These are phyloP conservation scores for Spergularia azorica DNA, from an alignment of 179 eudicot genomes.

Conservation along the genomic window DNA sequence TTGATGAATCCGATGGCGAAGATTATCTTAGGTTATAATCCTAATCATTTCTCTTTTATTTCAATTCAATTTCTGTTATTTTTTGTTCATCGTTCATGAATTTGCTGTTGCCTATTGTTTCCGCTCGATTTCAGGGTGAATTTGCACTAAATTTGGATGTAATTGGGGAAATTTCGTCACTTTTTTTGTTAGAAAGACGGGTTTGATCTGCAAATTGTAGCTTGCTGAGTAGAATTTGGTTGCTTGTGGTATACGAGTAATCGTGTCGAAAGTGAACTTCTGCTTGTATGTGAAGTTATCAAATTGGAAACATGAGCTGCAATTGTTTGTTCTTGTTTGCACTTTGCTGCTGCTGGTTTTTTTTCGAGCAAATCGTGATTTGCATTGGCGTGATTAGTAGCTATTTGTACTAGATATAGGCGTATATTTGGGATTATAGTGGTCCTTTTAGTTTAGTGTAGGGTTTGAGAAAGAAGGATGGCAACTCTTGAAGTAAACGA, in stretches of 20 bases:
- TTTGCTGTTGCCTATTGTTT: not conserved
- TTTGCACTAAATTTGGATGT: not conserved
- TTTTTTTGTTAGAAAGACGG: not conserved
- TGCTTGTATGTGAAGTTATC: not conserved
- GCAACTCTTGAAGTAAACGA: not conserved
- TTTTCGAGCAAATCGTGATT: not conserved
- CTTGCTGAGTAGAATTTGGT: not conserved
- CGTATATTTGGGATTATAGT: not conserved
- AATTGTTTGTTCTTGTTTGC: not conserved
- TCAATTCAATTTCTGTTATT: not conserved
- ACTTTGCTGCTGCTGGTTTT: not conserved
- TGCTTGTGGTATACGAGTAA: not conserved
- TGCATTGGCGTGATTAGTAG: not conserved
- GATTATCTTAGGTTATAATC: constrained; percentile 38
- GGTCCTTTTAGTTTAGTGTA: not conserved
- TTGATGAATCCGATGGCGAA: constrained; percentile 52
- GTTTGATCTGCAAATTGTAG: no score
- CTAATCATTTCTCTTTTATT: not conserved
- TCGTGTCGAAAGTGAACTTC: not conserved
- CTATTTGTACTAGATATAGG: not conserved
- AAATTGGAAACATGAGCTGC: not conserved
- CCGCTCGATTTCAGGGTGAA: not conserved
- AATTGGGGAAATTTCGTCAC: not conserved
- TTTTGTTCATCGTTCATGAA: not conserved
- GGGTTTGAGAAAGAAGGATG: not conserved